A percentile compares a stretch with the other conserved stretches of the same genome.
Conservation (phyloP, 208 protist genomes). For the Trypanosoma grayi region DNA sequence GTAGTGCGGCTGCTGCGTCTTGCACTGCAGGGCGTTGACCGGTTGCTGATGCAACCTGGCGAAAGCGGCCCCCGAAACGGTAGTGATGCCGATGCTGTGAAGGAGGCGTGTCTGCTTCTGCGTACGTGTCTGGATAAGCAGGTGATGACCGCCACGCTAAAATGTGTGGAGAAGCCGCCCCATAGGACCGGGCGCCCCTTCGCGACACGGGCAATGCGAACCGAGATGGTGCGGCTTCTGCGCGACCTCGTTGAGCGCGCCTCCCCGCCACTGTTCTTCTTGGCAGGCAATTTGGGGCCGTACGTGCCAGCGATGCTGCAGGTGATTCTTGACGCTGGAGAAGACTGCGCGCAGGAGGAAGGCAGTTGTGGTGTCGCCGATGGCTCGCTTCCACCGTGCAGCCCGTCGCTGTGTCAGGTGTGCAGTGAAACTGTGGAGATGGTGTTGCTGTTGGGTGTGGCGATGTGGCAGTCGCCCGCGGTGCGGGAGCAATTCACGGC, state of each 20-base stretch:
- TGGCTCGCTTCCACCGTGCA: background rate
- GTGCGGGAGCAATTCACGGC: slow-evolving; percentile 1
- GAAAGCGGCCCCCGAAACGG: background rate
- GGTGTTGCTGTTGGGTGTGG: slow-evolving; percentile 8
- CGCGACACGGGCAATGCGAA: background rate
- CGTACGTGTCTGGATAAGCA: slow-evolving; percentile 15
- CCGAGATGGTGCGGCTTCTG: slow-evolving; percentile 16
- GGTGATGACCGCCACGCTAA: background rate
- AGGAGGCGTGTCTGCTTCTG: background rate
- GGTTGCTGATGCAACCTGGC: background rate
- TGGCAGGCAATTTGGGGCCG: background rate
- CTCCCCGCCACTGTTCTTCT: slow-evolving; percentile 13
- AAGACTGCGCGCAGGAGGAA: background rate
- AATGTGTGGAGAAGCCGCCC: slow-evolving; percentile 1
- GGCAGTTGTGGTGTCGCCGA: background rate
- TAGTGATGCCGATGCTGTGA: background rate
- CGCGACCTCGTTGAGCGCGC: slow-evolving; percentile 15
- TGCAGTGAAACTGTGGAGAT: slow-evolving; percentile 3
- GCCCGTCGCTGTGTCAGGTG: background rate
- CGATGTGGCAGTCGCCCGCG: slow-evolving; percentile 12
- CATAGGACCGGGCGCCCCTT: background rate
- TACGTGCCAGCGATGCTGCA: slow-evolving; percentile 20
- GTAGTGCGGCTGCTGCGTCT: slow-evolving; percentile 10
- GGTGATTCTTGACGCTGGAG: slow-evolving; percentile 6
- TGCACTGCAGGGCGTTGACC: slow-evolving; percentile 10